Conservation (phyloP, 1,284 basidiomycete species). For the Volvariella surrecta region DNA sequence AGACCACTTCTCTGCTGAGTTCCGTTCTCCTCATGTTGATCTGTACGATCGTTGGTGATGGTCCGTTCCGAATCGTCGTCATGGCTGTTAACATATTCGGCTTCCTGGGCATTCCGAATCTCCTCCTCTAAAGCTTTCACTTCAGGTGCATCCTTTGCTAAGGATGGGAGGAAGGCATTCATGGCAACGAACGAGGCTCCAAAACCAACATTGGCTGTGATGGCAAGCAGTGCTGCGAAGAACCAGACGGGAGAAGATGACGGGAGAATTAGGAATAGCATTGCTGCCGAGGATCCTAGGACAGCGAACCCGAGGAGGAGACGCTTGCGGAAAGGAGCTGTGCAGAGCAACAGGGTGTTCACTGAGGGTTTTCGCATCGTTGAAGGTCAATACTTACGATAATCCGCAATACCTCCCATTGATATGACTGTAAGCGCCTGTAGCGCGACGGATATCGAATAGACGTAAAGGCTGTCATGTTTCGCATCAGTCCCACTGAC, state of each 20-base stretch:
- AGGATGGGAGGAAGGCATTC: slow-evolving; percentile 79
- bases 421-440: slow-evolving; percentile 89
- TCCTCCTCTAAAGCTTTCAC: slow-evolving; percentile 39
- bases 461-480: slow-evolving; percentile 70
- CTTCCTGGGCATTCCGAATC: slow-evolving; percentile 20
- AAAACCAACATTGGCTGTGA: slow-evolving; percentile 75
- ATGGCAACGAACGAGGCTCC: slow-evolving; percentile 81
- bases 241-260: slow-evolving; percentile 63
- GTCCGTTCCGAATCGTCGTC: background rate
- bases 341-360: slow-evolving; percentile 11
- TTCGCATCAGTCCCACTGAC: no score
- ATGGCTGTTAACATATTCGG: background rate
- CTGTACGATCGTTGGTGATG: background rate
- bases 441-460: slow-evolving; percentile 76
- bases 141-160: slow-evolving; percentile 60
- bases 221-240: slow-evolving; percentile 52
- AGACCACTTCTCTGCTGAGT: background rate
- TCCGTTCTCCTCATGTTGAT: background rate
- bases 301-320: slow-evolving; percentile 71
- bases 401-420: slow-evolving; percentile 82
- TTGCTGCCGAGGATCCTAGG: slow-evolving; percentile 57
- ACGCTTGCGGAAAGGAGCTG: slow-evolving; percentile 73
- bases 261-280: slow-evolving; percentile 66
- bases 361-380: background rate
- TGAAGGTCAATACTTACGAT: slow-evolving; percentile 45